Base-by-base conservation (phyloP, 2,329 filamentous ascomycete genomes). In the Alternaria novae-zelandiae region DNA sequence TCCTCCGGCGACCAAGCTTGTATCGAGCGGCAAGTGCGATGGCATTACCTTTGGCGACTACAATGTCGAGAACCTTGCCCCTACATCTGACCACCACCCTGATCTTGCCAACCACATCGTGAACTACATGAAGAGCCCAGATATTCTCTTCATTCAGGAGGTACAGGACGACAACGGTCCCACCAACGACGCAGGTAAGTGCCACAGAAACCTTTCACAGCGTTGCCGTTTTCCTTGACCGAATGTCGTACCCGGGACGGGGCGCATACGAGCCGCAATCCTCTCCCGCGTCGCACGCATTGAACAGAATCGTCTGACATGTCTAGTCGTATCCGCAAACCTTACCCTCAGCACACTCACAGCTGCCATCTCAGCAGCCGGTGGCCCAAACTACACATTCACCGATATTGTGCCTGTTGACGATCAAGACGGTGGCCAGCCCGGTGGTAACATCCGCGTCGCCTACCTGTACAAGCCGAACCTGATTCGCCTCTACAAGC, bases 391-490 rank as follows among this genome's bases (percentile, higher is more conserved):
- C 45, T 93, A 93, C 79, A 79, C 82, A 44, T 92, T 86, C 72
- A 81, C 85, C 26, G 85, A 88, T 66, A 84, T 92, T 59, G 83
- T 82, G 46, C 90, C 90, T 2, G 79, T 85, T 32, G 81, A 91
- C 74, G 83, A 86, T 76, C 70, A 84, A 65, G 89, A 92, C 67
- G 90, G 90, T 61, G 90, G 90, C 32, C 80, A 87, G 64, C 87
- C 89, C 2, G 90, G 90, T 13, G 90, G 89, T 41, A 92, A 93
- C 81, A 92, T 93, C 77, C 90, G 90, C 47, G 82, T 83, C 50
- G 90, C 89, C 0, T 93, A 91, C 79, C 83, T 93, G 11, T 93
- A 91, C 84, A 87, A 89, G 43, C 83, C 89, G 0, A 82, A 84
- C 17, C 77, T 87, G 4, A 74, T 93, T 47, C 82, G 84, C 51